Conservation (phyloP, 192 early-diverging fungal species). For the Linnemannia zychae region DNA sequence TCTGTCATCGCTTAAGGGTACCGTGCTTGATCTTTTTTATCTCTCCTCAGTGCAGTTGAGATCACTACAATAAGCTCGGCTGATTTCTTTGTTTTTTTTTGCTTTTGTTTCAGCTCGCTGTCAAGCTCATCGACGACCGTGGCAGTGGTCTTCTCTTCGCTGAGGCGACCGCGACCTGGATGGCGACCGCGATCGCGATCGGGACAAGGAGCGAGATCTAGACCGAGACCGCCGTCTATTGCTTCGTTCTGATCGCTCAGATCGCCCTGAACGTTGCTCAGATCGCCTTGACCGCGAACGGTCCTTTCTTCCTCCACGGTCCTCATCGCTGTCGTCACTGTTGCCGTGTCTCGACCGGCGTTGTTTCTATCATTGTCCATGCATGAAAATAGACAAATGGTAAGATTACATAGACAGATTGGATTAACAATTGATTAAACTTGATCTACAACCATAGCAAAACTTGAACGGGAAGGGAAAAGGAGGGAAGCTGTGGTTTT, state of each 20-base stretch:
- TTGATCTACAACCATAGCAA: background rate
- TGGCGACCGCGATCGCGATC: background rate
- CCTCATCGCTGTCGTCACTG: slow-evolving; percentile 1
- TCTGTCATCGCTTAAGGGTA: slow-evolving; percentile 4
- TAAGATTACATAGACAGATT: background rate
- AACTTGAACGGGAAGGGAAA: no score
- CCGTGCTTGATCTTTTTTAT: slow-evolving; percentile 12
- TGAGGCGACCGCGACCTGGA: slow-evolving; percentile 23
- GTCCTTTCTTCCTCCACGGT: slow-evolving; percentile 1
- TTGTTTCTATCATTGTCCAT: slow-evolving; percentile 7
- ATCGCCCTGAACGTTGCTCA: background rate
- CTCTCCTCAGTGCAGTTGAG: background rate
- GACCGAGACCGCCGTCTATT: slow-evolving; percentile 16
- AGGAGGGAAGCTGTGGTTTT: background rate
- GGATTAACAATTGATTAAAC: background rate
- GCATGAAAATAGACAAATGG: no score
- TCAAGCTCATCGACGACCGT: background rate
- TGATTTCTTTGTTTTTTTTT: background rate
- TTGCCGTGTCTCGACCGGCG: slow-evolving; percentile 1
- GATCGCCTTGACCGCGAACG: slow-evolving; percentile 10
- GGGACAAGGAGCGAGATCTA: slow-evolving; percentile 2
- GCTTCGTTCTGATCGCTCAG: background rate
- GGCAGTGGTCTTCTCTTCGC: background rate
- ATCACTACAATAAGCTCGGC: no score
- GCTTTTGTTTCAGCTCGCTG: no score